Evolutionary conservation across 2,329 filamentous ascomycete species (phyloP).

Genomic region (Calonectria honghensis): DNA sequence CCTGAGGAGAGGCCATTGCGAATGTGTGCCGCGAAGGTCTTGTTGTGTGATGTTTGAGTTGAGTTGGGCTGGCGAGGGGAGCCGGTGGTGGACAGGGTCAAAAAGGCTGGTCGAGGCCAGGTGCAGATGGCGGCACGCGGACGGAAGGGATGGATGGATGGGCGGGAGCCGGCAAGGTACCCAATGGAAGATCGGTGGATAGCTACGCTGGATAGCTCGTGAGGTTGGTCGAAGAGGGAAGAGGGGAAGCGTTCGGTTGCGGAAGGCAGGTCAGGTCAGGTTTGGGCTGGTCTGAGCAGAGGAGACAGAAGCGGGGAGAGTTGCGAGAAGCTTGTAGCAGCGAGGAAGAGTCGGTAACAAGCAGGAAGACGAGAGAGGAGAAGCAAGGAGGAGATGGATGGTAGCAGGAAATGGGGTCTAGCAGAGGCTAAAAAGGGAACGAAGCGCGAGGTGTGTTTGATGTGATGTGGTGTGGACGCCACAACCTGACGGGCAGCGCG

Average conservation of each 20-base stretch:
- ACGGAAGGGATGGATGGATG: slow-evolving; percentile 27
- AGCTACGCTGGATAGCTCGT: slow-evolving; percentile 19
- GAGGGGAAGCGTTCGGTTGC: background rate
- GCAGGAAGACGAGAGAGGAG: slow-evolving; percentile 41
- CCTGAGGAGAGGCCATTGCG: slow-evolving; percentile 64
- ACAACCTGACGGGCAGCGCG: slow-evolving; percentile 45
- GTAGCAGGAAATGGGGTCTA: slow-evolving; percentile 47
- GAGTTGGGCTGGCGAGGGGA: slow-evolving; percentile 23
- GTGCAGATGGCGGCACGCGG: slow-evolving; percentile 40
- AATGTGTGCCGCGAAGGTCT: slow-evolving; percentile 32
- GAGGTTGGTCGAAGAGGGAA: slow-evolving; percentile 17
- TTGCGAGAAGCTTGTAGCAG: slow-evolving; percentile 12
- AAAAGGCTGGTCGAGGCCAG: slow-evolving; percentile 38
- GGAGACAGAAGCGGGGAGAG: slow-evolving; percentile 14
- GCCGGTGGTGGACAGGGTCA: slow-evolving; percentile 36
- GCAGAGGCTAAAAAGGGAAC: slow-evolving; percentile 51
- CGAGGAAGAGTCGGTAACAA: slow-evolving; percentile 29
- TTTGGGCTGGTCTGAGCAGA: slow-evolving; percentile 16
- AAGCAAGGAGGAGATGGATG: slow-evolving; percentile 41
- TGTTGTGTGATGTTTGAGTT: slow-evolving; percentile 41
- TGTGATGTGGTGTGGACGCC: slow-evolving; percentile 52
- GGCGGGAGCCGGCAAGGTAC: slow-evolving; percentile 25
- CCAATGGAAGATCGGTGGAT: slow-evolving; percentile 6
- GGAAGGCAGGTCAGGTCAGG: slow-evolving; percentile 10
- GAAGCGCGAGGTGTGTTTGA: slow-evolving; percentile 39